phyloP scores from a whole-genome alignment of 306 rosid species.

The Quercus rubra region DNA sequence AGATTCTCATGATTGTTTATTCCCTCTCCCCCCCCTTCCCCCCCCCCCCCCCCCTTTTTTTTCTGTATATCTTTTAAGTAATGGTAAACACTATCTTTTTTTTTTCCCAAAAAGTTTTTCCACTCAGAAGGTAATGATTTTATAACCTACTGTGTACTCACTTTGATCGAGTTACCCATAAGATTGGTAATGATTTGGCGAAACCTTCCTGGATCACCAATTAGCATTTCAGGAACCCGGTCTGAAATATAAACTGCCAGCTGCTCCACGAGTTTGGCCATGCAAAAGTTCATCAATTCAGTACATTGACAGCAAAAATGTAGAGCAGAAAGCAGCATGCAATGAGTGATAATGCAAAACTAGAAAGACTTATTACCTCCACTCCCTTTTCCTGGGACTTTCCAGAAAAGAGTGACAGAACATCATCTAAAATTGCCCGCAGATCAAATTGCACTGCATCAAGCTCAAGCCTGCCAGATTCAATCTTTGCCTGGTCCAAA shows the following conservation, averaged over 20 bases:
- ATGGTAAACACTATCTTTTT: not conserved
- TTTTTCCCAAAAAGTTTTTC: not conserved
- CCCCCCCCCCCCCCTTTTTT: too few relatives aligned
- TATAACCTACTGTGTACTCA: conserved; percentile 24
- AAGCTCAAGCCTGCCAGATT: conserved; percentile 93
- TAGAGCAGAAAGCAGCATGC: not conserved
- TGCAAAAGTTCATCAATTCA: conserved; percentile 11
- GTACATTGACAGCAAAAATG: conserved; percentile 22
- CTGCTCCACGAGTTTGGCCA: conserved; percentile 46
- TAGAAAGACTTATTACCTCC: conserved; percentile 60
- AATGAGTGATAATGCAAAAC: not conserved
- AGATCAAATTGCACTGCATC: conserved; percentile 82
- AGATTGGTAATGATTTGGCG: conserved; percentile 87
- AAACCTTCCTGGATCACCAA: conserved; percentile 89
- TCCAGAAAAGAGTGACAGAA: conserved; percentile 84
- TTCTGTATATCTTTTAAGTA: not conserved
- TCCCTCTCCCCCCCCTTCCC: accelerated
- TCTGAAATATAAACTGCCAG: conserved; percentile 82
- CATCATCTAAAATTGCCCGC: conserved; percentile 79
- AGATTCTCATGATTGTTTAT: not conserved
- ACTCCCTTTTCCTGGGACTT: conserved; percentile 94
- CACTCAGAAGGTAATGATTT: not conserved
- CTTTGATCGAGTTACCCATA: conserved; percentile 87
- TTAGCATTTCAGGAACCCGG: conserved; percentile 70
- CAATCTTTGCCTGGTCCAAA: conserved; percentile 96